These are phyloP conservation scores for Solanum ahanhuiri DNA, from an alignment of 257 asterid genomes.

Conservation along the genomic window DNA sequence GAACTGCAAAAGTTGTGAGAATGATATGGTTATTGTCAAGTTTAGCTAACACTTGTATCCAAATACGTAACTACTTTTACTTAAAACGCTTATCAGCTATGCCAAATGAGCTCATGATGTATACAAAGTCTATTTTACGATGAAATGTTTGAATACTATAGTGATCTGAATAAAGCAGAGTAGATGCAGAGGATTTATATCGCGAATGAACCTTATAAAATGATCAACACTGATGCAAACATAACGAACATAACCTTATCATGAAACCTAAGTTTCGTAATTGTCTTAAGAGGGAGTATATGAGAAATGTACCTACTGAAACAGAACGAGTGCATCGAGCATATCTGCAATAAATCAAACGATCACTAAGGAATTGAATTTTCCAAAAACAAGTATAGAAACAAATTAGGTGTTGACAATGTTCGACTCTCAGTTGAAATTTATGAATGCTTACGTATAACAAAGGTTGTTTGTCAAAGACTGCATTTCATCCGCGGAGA, in stretches of 20 bases:
- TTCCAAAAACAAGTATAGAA: not conserved
- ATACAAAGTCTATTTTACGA: not conserved
- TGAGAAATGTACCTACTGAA: slow-evolving; percentile 60
- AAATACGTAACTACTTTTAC: not conserved
- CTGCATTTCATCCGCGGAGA: slow-evolving; percentile 91
- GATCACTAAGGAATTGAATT: not conserved
- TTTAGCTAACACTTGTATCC: not conserved
- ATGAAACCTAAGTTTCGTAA: not conserved
- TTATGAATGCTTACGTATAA: slow-evolving; percentile 29
- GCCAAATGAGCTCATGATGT: not conserved
- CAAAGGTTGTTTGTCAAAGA: slow-evolving; percentile 91
- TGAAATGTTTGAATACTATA: not conserved
- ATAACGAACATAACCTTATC: not conserved
- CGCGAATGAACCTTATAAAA: not conserved
- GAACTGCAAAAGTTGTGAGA: slow-evolving; percentile 33
- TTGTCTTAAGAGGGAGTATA: not conserved
- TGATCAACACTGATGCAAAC: not conserved
- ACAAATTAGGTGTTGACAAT: not conserved
- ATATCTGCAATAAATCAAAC: slow-evolving; percentile 13
- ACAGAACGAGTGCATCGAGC: slow-evolving; percentile 98
- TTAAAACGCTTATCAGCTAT: not conserved
- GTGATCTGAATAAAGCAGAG: not conserved
- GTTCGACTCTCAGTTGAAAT: not conserved
- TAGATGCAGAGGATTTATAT: not conserved
- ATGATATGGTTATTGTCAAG: not conserved